These are phyloP conservation scores for Fusarium kyushuense DNA, from an alignment of 2,329 filamentous ascomycete species.

Conservation along the genomic window DNA sequence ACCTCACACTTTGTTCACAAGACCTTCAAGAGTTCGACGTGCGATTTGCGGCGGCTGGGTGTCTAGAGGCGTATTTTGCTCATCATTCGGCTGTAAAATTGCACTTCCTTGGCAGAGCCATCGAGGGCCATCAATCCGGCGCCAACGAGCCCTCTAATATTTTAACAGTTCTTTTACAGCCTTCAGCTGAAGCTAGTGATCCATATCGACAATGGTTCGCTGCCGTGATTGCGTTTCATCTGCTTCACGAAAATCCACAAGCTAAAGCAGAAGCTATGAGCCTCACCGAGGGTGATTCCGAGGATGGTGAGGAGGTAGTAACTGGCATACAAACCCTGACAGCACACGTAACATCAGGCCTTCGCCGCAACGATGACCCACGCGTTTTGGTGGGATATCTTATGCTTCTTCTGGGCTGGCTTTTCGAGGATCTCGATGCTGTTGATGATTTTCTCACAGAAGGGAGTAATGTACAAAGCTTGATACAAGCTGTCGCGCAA, in stretches of 20 bases:
- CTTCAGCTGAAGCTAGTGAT: conserved; percentile 74
- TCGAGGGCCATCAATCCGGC: conserved; percentile 84
- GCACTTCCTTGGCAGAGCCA: conserved; percentile 89
- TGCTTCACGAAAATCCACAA: conserved; percentile 82
- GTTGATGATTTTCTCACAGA: conserved; percentile 95
- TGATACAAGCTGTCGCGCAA: conserved; percentile 79
- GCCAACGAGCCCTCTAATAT: conserved; percentile 89
- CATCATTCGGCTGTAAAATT: conserved; percentile 83
- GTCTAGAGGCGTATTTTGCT: conserved; percentile 91
- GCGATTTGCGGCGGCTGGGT: conserved; percentile 86
- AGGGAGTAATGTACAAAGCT: conserved; percentile 88
- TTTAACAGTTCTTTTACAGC: conserved; percentile 81
- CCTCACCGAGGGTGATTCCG: conserved; percentile 89
- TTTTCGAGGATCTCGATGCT: conserved; percentile 91
- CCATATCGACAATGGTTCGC: conserved; percentile 94
- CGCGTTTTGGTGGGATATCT: conserved; percentile 86
- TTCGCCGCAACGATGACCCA: conserved; percentile 81
- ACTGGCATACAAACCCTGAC: conserved; percentile 91
- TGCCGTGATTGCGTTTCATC: conserved; percentile 84
- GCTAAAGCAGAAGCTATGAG: conserved; percentile 84
- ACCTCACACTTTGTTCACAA: conserved; percentile 79
- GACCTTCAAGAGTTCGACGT: conserved; percentile 79
- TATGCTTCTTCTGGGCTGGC: conserved; percentile 88
- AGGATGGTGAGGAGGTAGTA: conserved; percentile 91
- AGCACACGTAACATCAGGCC: conserved; percentile 83